These are phyloP conservation scores for Populus hybrid DNA, from an alignment of 441 rosid genomes.

Conservation along the genomic window DNA sequence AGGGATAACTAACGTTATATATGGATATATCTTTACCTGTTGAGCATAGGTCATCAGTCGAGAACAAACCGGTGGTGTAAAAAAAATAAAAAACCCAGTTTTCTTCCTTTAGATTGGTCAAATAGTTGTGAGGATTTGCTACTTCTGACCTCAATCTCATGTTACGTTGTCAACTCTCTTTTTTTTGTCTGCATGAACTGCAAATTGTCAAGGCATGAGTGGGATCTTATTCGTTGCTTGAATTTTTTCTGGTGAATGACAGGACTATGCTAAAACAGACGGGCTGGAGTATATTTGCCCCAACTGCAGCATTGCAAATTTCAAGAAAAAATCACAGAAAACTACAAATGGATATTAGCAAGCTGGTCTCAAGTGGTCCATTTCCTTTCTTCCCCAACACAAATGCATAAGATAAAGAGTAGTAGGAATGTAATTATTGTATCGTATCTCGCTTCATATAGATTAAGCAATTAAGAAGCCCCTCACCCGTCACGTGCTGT, in stretches of 20 bases:
- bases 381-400: conserved; percentile 5
- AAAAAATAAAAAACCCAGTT: too few relatives aligned
- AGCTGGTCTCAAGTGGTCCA: conserved; percentile 4
- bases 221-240: background rate
- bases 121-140: too few relatives aligned
- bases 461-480: conserved; percentile 27
- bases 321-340: conserved; percentile 87
- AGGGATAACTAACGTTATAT: too few relatives aligned
- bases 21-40: too few relatives aligned
- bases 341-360: conserved; percentile 58
- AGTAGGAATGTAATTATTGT: conserved; percentile 56
- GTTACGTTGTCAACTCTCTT: too few relatives aligned
- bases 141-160: too few relatives aligned
- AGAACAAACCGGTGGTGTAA: too few relatives aligned
- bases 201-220: background rate
- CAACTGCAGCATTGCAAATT: conserved; percentile 81
- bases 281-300: conserved; percentile 98
- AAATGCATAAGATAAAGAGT: conserved; percentile 20
- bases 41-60: too few relatives aligned
- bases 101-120: too few relatives aligned
- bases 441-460: conserved; percentile 32
- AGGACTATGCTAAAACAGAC: conserved; percentile 98
- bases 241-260: conserved; percentile 21
- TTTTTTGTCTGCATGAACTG: background rate
- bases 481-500: conserved; percentile 18